Conservation (phyloP, 2,329 filamentous ascomycete genomes). For the Tolypocladium tundrense region DNA sequence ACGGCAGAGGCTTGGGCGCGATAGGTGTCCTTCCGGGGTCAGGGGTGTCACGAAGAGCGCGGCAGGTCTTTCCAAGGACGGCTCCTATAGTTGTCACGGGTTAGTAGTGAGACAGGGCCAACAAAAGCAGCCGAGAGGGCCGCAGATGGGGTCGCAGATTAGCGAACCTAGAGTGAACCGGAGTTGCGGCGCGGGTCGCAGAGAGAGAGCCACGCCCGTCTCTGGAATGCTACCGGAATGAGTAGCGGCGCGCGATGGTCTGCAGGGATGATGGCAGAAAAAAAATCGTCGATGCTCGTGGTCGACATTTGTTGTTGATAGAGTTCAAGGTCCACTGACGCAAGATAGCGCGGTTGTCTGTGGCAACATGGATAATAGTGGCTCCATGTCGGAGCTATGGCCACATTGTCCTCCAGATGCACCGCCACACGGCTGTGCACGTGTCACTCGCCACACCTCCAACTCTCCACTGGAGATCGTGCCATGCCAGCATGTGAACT, state of each 20-base stretch:
- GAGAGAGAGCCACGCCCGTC: background rate
- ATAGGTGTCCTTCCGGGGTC: background rate
- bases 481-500: background rate
- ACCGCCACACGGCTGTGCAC: background rate
- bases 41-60: background rate
- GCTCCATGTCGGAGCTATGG: background rate
- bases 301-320: constrained; percentile 5
- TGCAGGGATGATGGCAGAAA: constrained; percentile 4
- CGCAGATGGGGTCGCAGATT: constrained; percentile 3
- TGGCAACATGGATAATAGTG: constrained; percentile 21
- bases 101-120: constrained; percentile 4
- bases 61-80: background rate
- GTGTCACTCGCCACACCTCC: background rate
- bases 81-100: background rate
- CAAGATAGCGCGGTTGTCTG: constrained; percentile 26
- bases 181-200: constrained; percentile 2
- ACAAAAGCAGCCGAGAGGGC: constrained; percentile 2
- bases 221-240: background rate
- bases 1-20: background rate
- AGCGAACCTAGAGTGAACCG: background rate
- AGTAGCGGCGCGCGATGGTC: background rate
- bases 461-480: background rate
- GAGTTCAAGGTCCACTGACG: constrained; percentile 17
- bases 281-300: background rate
- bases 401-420: background rate